These are phyloP conservation scores for Beauveria rudraprayagi DNA, from an alignment of 2,329 filamentous ascomycete genomes.

Conservation along the genomic window DNA sequence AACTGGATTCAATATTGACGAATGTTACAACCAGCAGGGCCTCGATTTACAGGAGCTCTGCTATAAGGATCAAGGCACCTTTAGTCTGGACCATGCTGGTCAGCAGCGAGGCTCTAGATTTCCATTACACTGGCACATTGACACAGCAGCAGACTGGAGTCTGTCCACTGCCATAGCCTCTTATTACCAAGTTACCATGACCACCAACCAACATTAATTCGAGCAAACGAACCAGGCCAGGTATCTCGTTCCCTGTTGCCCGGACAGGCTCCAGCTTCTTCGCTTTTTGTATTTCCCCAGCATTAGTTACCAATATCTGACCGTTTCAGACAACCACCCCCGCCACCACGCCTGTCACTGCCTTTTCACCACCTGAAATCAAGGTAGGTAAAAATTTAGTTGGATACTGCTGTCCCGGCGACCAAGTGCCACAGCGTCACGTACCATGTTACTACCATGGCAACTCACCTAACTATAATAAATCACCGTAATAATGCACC, in stretches of 20 bases:
- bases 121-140: too few species aligned
- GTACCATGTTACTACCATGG: not conserved
- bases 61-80: not conserved
- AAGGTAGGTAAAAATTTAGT: too few species aligned
- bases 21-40: too few species aligned
- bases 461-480: not conserved
- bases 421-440: constrained; percentile 1
- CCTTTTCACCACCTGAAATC: not conserved
- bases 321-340: not conserved
- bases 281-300: not conserved
- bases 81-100: not conserved
- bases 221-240: not conserved
- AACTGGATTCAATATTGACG: too few species aligned
- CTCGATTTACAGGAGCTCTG: too few species aligned
- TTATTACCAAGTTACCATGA: too few species aligned
- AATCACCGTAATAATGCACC: not conserved
- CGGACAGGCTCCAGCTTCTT: not conserved
- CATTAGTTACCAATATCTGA: too few species aligned
- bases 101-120: too few species aligned
- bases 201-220: too few species aligned
- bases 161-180: too few species aligned
- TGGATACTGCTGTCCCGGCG: constrained; percentile 1
- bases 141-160: too few species aligned
- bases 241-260: not conserved
- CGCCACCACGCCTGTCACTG: not conserved